Evolutionary conservation across 805 yeast species (phyloP).

Genomic region (Clavispora vitiphila): DNA sequence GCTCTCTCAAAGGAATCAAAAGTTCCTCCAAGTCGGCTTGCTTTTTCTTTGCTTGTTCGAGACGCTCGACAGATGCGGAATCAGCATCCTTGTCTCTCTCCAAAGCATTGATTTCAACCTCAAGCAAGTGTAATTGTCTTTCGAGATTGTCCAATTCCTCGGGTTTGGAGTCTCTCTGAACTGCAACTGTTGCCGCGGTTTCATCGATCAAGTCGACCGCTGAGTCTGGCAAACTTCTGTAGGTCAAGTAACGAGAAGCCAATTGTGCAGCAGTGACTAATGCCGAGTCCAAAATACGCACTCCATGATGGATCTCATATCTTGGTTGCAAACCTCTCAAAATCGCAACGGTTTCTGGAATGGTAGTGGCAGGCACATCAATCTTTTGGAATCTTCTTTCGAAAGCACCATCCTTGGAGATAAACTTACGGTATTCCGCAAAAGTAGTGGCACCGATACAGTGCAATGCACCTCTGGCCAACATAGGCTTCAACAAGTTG

Average conservation of each 20-base stretch:
- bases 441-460: slow-evolving; percentile 98
- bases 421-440: slow-evolving; percentile 85
- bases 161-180: slow-evolving; percentile 96
- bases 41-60: slow-evolving; percentile 70
- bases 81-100: slow-evolving; percentile 92
- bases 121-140: slow-evolving; percentile 84
- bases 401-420: slow-evolving; percentile 97
- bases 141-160: slow-evolving; percentile 93
- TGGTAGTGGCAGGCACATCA: slow-evolving; percentile 91
- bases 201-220: slow-evolving; percentile 97
- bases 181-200: slow-evolving; percentile 94
- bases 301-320: slow-evolving; percentile 97
- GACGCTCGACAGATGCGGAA: slow-evolving; percentile 77
- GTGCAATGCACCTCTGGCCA: slow-evolving; percentile 93
- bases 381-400: slow-evolving; percentile 98
- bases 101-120: slow-evolving; percentile 93
- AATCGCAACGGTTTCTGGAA: slow-evolving; percentile 90
- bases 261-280: slow-evolving; percentile 90
- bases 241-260: slow-evolving; percentile 91
- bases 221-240: slow-evolving; percentile 93
- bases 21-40: slow-evolving; percentile 83
- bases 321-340: slow-evolving; percentile 93
- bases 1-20: slow-evolving; percentile 76
- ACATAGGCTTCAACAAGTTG: slow-evolving; percentile 91
- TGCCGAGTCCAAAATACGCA: slow-evolving; percentile 90